phyloP scores from a whole-genome alignment of 164 flowering plant genomes.

The Umbilicus rupestris region DNA sequence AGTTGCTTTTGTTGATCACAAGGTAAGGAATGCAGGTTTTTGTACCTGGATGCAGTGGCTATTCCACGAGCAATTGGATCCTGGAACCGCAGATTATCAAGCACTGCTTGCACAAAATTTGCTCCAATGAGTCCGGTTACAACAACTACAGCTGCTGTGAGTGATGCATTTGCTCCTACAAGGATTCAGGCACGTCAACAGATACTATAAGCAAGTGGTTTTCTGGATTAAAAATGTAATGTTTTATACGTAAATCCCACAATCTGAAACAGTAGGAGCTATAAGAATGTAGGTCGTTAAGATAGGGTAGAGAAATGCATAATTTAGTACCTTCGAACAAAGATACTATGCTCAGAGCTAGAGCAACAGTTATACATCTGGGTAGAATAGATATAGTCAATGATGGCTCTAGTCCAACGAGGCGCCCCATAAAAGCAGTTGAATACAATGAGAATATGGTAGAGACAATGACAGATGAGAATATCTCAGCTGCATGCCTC shows the following conservation, averaged over 20 bases:
- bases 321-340: conserved; percentile 71
- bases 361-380: conserved; percentile 94
- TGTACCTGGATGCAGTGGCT: conserved; percentile 94
- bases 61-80: conserved; percentile 98
- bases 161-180: conserved; percentile 80
- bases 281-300: background rate
- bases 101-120: conserved; percentile 80
- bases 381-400: conserved; percentile 81
- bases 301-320: background rate
- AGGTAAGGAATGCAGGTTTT: no score
- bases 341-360: conserved; percentile 94
- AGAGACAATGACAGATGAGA: conserved; percentile 71
- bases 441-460: conserved; percentile 88
- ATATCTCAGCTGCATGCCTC: conserved; percentile 98
- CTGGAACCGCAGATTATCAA: conserved; percentile 60
- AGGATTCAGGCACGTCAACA: background rate
- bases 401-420: conserved; percentile 61
- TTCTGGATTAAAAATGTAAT: background rate
- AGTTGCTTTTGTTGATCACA: no score
- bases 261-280: background rate
- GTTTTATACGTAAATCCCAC: background rate
- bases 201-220: background rate
- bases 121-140: conserved; percentile 92
- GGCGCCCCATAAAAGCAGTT: conserved; percentile 79
- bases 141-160: conserved; percentile 92